These are phyloP conservation scores for Acidiella bohemica DNA, from an alignment of 495 filamentous ascomycete genomes.

Conservation along the genomic window DNA sequence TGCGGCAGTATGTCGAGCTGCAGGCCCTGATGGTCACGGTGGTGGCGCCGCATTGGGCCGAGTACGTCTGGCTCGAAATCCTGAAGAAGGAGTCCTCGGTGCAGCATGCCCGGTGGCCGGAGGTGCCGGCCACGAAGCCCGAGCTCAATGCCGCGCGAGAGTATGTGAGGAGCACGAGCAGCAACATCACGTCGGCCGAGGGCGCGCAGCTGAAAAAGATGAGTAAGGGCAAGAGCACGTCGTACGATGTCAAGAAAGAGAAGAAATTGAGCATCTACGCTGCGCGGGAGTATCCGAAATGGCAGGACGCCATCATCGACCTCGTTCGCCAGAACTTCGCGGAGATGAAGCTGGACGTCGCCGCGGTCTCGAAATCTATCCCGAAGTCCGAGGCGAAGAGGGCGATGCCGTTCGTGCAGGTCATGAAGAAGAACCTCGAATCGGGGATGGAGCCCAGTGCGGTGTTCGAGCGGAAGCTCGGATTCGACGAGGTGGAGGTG, in stretches of 20 bases:
- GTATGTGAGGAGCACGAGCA: constrained; percentile 63
- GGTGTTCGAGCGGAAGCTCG: constrained; percentile 69
- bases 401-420: constrained; percentile 93
- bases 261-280: constrained; percentile 85
- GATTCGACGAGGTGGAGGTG: constrained; percentile 70
- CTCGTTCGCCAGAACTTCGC: constrained; percentile 57
- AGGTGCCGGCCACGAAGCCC: constrained; percentile 45
- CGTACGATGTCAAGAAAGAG: constrained; percentile 76
- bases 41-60: constrained; percentile 86
- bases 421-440: constrained; percentile 65
- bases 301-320: constrained; percentile 87
- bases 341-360: constrained; percentile 52
- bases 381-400: constrained; percentile 83
- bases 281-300: constrained; percentile 62
- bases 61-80: constrained; percentile 85
- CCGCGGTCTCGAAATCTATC: constrained; percentile 44
- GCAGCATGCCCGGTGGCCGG: constrained; percentile 67
- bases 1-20: constrained; percentile 68
- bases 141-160: constrained; percentile 60
- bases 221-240: constrained; percentile 68
- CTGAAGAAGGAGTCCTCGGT: constrained; percentile 59
- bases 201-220: constrained; percentile 66
- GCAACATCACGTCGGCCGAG: constrained; percentile 78
- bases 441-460: constrained; percentile 38
- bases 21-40: constrained; percentile 68